Conservation (phyloP, 225 moss, liverwort and hornwort genomes). For the Pseudoscleropodium purum region DNA sequence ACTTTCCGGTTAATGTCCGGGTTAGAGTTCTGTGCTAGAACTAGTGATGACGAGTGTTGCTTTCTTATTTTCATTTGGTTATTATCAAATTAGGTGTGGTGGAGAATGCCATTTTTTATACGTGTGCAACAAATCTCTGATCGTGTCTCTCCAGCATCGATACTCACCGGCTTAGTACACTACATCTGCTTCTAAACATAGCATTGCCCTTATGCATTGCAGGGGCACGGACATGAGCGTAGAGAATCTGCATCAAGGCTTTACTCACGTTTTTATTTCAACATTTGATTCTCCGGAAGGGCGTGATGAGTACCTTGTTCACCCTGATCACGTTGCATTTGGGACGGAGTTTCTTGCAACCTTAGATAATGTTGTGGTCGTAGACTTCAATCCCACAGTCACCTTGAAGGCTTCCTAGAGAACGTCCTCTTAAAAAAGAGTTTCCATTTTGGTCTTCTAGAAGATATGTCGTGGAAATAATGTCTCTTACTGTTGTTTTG, state of each 20-base stretch:
- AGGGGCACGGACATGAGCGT: constrained; percentile 65
- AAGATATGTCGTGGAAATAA: neutral
- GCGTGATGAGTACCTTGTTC: constrained; percentile 42
- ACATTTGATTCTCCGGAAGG: constrained; percentile 57
- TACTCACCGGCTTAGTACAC: neutral
- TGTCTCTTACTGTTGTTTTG: neutral
- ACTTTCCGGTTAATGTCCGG: neutral
- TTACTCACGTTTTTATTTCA: constrained; percentile 44
- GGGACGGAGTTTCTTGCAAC: constrained; percentile 12
- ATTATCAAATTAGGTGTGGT: neutral
- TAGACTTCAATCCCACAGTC: constrained; percentile 45
- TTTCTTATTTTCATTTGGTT: neutral
- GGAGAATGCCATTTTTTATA: neutral
- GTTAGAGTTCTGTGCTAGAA: neutral
- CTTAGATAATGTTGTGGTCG: constrained; percentile 27
- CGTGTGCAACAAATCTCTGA: neutral
- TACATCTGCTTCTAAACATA: neutral
- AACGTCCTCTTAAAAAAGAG: neutral
- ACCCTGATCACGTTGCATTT: constrained; percentile 32
- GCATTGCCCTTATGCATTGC: neutral
- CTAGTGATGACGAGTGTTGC: neutral
- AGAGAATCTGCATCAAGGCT: constrained; percentile 57
- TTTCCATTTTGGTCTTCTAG: neutral
- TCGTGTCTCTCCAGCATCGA: neutral
- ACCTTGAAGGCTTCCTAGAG: constrained; percentile 18